Percentiles rank a stretch among this genome's conserved stretches.
Evolutionary conservation across 129 eudicot genomes (phyloP).

Genomic region (Saposhnikovia divaricata): DNA sequence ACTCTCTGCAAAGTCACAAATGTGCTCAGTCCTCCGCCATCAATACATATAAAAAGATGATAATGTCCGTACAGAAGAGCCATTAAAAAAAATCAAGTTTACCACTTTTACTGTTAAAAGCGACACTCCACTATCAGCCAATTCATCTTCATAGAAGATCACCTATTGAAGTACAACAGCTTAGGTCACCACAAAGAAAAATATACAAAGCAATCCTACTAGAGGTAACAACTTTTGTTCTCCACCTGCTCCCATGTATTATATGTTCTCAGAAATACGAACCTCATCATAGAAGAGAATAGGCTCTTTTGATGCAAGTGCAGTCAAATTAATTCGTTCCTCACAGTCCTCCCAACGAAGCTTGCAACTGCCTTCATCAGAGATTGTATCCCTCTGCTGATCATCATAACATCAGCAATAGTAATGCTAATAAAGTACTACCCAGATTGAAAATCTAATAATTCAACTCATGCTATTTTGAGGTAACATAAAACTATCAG

Average conservation of each 20-base stretch:
- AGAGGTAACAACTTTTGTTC: background rate
- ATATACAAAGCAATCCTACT: conserved; percentile 7
- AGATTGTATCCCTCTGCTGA: conserved; percentile 39
- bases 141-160: conserved; percentile 86
- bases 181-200: conserved; percentile 12
- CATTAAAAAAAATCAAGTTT: conserved; percentile 12
- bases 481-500: background rate
- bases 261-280: conserved; percentile 12
- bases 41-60: background rate
- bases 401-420: conserved; percentile 19
- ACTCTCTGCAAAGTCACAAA: conserved; percentile 60
- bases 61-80: background rate
- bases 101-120: conserved; percentile 98
- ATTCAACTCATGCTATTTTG: background rate
- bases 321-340: conserved; percentile 71
- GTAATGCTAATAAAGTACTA: background rate
- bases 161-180: conserved; percentile 40
- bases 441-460: background rate
- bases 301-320: conserved; percentile 79
- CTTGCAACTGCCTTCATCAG: conserved; percentile 29
- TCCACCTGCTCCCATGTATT: conserved; percentile 7
- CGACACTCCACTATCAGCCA: conserved; percentile 90
- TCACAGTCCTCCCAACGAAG: conserved; percentile 76
- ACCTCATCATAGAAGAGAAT: conserved; percentile 96
- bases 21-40: background rate